Base-by-base conservation (phyloP, 495 filamentous ascomycete genomes). In the Aspergillus sclerotioniger region DNA sequence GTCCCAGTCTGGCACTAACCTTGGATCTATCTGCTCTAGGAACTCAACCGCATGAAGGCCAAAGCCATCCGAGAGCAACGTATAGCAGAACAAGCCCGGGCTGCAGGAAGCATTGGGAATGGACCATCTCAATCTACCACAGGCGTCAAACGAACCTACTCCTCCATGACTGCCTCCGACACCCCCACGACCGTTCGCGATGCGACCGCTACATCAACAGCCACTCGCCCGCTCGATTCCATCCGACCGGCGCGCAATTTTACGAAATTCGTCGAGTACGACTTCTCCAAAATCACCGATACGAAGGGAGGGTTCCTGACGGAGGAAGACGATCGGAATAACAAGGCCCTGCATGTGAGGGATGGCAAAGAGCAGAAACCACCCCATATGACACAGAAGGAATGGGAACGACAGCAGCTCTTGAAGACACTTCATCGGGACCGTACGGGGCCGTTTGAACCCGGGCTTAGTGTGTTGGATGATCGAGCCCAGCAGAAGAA, bases 221-320 rank as follows among this genome's bases (percentile, higher is more conserved):
- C 70, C 29, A 64, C 66, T 47, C 68, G 73, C 21, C 78, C 74
- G 8, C 71, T 82, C 17, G 81, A 84, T 49, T 72, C 80, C 13
- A 89, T 96, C 58, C 82, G 82, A 56, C 84, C 88, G 2, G 88
- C 86, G 49, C 83, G 82, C 54, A 96, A 93, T 63, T 96, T 97
- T 64, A 82, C 85, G 44, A 91, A 92, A 71, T 98, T 87, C 72
- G 90, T 98, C 62, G 94, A 98, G 57, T 97, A 96, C 71, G 95
- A 98, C 75, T 92, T 98, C 62, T 90, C 87, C 61, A 91, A 91
- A 75, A 98, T 98, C 90, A 93, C 87, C 13, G 94, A 98, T 68
- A 97, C 94, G 7, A 96, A 96, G 64, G 94, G 94, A 43, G 94
- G 94, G 0, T 98, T 98, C 70, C 70, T 98, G 59, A 88, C 86